Conservation (phyloP, 2,329 filamentous ascomycete species). For the Alternaria conjuncta region DNA sequence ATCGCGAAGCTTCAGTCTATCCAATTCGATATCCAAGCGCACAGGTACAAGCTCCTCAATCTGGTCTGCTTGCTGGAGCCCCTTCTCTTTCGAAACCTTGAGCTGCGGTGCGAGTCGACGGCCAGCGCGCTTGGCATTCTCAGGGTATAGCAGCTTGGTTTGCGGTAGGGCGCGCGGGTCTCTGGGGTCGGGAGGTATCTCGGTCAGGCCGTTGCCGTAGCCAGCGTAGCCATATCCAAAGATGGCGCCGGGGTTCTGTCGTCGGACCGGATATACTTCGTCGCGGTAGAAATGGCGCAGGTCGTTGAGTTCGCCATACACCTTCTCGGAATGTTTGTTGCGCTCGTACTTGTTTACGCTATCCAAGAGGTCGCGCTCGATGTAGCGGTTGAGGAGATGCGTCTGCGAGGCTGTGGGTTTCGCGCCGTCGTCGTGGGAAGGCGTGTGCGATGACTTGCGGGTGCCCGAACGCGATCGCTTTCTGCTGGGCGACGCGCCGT, state of each 20-base stretch:
- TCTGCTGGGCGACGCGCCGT: conserved; percentile 58
- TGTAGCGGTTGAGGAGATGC: conserved; percentile 67
- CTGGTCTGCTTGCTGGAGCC: conserved; percentile 84
- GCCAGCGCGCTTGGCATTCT: conserved; percentile 76
- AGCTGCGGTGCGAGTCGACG: conserved; percentile 76
- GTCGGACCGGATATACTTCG: conserved; percentile 64
- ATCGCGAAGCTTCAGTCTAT: conserved; percentile 93
- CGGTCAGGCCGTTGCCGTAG: conserved; percentile 86
- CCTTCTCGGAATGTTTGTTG: conserved; percentile 63
- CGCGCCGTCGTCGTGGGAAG: conserved; percentile 47
- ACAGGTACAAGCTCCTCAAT: conserved; percentile 91
- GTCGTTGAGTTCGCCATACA: conserved; percentile 62
- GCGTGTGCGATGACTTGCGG: conserved; percentile 53
- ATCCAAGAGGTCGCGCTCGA: conserved; percentile 68
- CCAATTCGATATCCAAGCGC: conserved; percentile 90
- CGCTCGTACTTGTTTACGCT: conserved; percentile 61
- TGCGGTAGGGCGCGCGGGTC: conserved; percentile 60
- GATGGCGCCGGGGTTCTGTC: conserved; percentile 63
- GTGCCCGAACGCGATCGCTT: conserved; percentile 68
- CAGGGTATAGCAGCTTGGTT: conserved; percentile 76
- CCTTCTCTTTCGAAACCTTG: conserved; percentile 80
- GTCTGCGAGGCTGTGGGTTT: conserved; percentile 43
- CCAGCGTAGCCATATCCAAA: conserved; percentile 81
- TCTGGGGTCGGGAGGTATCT: conserved; percentile 38
- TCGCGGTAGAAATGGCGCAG: conserved; percentile 37